Percentiles rank a stretch among this genome's conserved stretches.
Evolutionary conservation across 2,329 filamentous ascomycete genomes (phyloP).

Genomic region (Aspergillus fischeri): DNA sequence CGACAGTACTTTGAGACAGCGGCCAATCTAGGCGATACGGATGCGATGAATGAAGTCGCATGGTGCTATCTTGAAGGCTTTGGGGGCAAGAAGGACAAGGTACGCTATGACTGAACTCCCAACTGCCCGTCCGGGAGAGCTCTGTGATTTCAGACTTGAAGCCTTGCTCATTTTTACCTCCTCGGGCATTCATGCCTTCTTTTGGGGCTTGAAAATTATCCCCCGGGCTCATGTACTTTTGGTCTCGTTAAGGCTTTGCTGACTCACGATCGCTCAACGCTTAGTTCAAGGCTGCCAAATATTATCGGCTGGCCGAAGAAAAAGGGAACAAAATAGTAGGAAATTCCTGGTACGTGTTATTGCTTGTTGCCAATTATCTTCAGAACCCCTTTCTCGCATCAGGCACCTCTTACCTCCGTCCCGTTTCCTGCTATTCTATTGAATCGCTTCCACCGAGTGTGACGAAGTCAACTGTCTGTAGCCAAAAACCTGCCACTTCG

Average conservation of each 20-base stretch:
- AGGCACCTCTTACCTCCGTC: neutral
- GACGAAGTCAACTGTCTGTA: neutral
- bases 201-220: constrained; percentile 15
- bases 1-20: constrained; percentile 94
- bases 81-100: constrained; percentile 97
- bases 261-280: constrained; percentile 7
- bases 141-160: neutral
- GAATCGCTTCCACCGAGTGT: neutral
- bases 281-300: constrained; percentile 65
- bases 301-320: constrained; percentile 86
- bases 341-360: constrained; percentile 78
- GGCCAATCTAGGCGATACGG: constrained; percentile 90
- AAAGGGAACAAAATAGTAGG: constrained; percentile 86
- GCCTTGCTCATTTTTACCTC: neutral
- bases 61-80: constrained; percentile 98
- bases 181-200: constrained; percentile 32
- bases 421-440: neutral
- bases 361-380: constrained; percentile 11
- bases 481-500: constrained; percentile 1
- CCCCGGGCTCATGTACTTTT: constrained; percentile 13
- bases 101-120: constrained; percentile 48
- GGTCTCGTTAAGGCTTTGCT: constrained; percentile 2
- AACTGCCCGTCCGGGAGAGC: neutral
- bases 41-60: constrained; percentile 94
- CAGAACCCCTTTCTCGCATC: neutral